Percentiles rank a stretch among this genome's conserved stretches.
Conservation (phyloP, 1,284 basidiomycete genomes). For the Vanrija sp. region DNA sequence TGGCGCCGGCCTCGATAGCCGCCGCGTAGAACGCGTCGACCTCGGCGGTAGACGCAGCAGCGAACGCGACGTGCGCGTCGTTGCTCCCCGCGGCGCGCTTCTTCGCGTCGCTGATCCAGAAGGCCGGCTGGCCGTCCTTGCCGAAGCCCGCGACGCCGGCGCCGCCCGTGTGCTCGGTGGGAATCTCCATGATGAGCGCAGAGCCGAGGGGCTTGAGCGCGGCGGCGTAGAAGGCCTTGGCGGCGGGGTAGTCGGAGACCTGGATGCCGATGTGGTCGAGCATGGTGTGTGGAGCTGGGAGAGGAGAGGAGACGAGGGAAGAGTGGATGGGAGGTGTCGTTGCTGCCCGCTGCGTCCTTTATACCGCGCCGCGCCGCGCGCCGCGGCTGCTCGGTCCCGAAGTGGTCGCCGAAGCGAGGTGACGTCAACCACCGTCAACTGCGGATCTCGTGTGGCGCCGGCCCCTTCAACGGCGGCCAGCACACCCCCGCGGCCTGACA, state of each 20-base stretch:
- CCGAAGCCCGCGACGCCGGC: slow-evolving; percentile 9
- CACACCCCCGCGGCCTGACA: too few species aligned
- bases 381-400: too few species aligned
- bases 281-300: slow-evolving; percentile 4
- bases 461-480: too few species aligned
- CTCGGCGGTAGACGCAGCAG: background rate
- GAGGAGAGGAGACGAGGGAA: background rate
- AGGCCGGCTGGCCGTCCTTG: slow-evolving; percentile 2
- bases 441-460: too few species aligned
- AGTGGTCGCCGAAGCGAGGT: too few species aligned
- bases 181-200: slow-evolving; percentile 7
- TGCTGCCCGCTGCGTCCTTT: too few species aligned
- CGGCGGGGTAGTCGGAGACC: slow-evolving; percentile 8
- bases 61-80: slow-evolving; percentile 10
- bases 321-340: background rate
- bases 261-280: slow-evolving; percentile 14
- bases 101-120: slow-evolving; percentile 5
- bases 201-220: slow-evolving; percentile 7
- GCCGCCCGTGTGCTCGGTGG: background rate
- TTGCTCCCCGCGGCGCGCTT: background rate
- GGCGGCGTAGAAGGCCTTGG: slow-evolving; percentile 12
- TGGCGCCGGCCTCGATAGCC: slow-evolving; percentile 11
- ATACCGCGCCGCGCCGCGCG: too few species aligned
- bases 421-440: too few species aligned
- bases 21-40: slow-evolving; percentile 15